Evolutionary conservation across 345 rosid genomes (phyloP).

Genomic region (Kandelia obovata): DNA sequence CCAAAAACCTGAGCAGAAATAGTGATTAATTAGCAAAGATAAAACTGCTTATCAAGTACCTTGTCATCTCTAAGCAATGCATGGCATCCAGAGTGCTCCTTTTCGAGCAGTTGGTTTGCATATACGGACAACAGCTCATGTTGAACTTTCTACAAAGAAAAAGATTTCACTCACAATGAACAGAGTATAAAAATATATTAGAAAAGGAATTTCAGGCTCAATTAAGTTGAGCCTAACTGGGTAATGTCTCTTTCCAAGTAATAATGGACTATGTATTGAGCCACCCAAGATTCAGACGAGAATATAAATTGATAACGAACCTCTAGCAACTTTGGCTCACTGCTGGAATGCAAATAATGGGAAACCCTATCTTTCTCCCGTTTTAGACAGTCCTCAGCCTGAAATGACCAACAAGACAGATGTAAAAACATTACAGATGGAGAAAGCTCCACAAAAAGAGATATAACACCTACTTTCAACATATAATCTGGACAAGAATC

Average conservation of each 20-base stretch:
- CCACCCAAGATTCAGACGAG: not conserved
- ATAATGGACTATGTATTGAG: not conserved
- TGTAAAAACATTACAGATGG: not conserved
- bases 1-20: not conserved
- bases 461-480: slow-evolving; percentile 30
- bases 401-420: slow-evolving; percentile 2
- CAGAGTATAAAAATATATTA: too few relatives aligned
- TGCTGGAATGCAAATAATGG: slow-evolving; percentile 38
- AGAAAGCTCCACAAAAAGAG: not conserved
- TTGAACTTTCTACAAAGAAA: slow-evolving; percentile 29
- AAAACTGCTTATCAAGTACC: slow-evolving; percentile 10
- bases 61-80: slow-evolving; percentile 40
- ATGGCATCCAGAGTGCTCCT: slow-evolving; percentile 39
- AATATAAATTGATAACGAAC: slow-evolving; percentile 17
- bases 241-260: too few relatives aligned
- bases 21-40: not conserved
- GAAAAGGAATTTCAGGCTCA: too few relatives aligned
- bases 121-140: slow-evolving; percentile 32
- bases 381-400: slow-evolving; percentile 40
- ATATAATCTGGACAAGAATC: slow-evolving; percentile 44
- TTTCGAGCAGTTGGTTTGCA: slow-evolving; percentile 38
- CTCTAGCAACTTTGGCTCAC: slow-evolving; percentile 38
- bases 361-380: slow-evolving; percentile 43
- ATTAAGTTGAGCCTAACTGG: too few relatives aligned
- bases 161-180: not conserved